These are phyloP conservation scores for Hysterangium stoloniferum DNA, from an alignment of 768 basidiomycete genomes.

Conservation along the genomic window DNA sequence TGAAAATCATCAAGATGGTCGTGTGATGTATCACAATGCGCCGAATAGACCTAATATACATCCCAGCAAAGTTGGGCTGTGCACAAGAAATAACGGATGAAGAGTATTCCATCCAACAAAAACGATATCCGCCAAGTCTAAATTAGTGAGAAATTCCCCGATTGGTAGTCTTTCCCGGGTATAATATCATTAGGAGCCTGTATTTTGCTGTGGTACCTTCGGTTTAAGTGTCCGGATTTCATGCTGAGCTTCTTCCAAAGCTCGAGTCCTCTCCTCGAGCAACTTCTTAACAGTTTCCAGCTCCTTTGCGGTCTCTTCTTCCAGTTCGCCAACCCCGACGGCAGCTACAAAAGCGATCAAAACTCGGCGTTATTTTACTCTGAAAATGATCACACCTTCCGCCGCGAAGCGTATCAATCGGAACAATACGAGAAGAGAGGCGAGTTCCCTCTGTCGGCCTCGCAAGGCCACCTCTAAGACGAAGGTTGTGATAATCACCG, in stretches of 20 bases:
- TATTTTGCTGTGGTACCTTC: neutral
- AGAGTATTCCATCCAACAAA: neutral
- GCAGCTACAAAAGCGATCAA: conserved; percentile 48
- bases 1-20: too few relatives aligned
- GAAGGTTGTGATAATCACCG: conserved; percentile 67
- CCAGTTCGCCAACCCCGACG: conserved; percentile 64
- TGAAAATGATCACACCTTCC: neutral
- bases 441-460: conserved; percentile 65
- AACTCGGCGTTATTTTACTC: neutral
- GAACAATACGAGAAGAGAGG: conserved; percentile 58
- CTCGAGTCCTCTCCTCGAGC: conserved; percentile 36
- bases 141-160: neutral
- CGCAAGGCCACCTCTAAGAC: conserved; percentile 60
- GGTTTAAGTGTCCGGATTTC: conserved; percentile 49
- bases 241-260: conserved; percentile 36
- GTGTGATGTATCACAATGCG: neutral
- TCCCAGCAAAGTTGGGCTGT: neutral
- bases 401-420: conserved; percentile 66
- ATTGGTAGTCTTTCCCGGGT: neutral
- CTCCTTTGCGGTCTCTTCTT: conserved; percentile 44
- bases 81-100: neutral
- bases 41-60: neutral
- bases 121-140: neutral
- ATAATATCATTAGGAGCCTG: too few relatives aligned
- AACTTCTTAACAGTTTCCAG: conserved; percentile 42